phyloP scores from a whole-genome alignment of 1,284 basidiomycete species.

The Naganishia liquefaciens region DNA sequence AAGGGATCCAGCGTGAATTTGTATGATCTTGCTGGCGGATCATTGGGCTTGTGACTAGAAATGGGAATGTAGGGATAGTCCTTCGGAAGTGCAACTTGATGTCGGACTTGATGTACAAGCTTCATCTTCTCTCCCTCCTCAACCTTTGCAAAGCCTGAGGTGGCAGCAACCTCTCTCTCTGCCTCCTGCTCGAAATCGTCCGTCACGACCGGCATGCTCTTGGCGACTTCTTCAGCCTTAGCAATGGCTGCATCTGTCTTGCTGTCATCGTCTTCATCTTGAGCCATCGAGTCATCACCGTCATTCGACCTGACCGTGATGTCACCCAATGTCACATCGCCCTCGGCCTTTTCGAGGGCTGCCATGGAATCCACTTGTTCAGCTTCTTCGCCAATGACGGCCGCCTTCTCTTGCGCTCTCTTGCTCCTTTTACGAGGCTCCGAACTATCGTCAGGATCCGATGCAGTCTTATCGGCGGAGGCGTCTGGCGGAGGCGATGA shows the following conservation, averaged over 20 bases:
- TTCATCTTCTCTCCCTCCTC: conserved; percentile 59
- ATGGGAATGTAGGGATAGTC: conserved; percentile 90
- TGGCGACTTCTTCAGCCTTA: conserved; percentile 2
- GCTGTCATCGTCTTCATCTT: conserved; percentile 35
- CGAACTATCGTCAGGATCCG: neutral
- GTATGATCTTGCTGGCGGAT: conserved; percentile 88
- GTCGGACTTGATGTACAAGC: conserved; percentile 52
- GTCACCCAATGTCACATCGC: conserved; percentile 33
- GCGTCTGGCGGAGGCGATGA: neutral
- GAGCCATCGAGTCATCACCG: conserved; percentile 33
- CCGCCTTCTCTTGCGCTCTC: conserved; percentile 8
- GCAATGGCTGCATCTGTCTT: conserved; percentile 25
- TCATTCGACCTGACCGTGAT: conserved; percentile 38
- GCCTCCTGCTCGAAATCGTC: conserved; percentile 89
- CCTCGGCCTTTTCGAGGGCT: conserved; percentile 32
- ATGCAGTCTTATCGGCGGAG: neutral
- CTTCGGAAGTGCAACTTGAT: conserved; percentile 82
- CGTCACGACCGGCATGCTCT: conserved; percentile 66
- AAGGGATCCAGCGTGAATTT: conserved; percentile 98
- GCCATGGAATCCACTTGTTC: conserved; percentile 36
- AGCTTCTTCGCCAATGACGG: neutral
- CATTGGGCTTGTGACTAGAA: conserved; percentile 83
- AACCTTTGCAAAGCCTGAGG: conserved; percentile 72
- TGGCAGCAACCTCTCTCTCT: conserved; percentile 80
- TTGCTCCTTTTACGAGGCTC: conserved; percentile 25